phyloP scores from a whole-genome alignment of 495 filamentous ascomycete species.

The Astrocystis sublimbata region DNA sequence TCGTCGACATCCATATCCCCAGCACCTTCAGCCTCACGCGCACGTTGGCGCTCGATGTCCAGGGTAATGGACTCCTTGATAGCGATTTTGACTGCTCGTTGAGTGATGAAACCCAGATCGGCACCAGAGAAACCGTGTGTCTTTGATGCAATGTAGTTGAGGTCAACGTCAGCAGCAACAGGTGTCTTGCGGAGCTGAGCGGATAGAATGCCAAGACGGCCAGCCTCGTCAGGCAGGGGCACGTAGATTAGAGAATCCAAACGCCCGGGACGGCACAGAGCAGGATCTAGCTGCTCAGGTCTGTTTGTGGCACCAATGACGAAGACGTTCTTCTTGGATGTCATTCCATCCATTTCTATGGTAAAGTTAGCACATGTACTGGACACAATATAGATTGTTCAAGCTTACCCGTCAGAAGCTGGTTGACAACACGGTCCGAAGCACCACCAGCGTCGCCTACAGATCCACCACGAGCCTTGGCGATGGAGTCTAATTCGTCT shows the following conservation, averaged over 20 bases:
- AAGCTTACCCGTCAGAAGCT: slow-evolving; percentile 90
- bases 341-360: slow-evolving; percentile 98
- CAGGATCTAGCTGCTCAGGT: slow-evolving; percentile 96
- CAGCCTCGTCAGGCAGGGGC: slow-evolving; percentile 86
- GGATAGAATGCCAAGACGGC: slow-evolving; percentile 84
- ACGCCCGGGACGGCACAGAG: slow-evolving; percentile 96
- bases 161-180: slow-evolving; percentile 81
- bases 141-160: slow-evolving; percentile 90
- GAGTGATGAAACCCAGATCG: slow-evolving; percentile 97
- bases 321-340: slow-evolving; percentile 99
- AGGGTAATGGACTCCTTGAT: slow-evolving; percentile 94
- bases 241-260: slow-evolving; percentile 98
- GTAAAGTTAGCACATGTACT: slow-evolving; percentile 41
- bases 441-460: slow-evolving; percentile 96
- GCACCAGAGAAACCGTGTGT: slow-evolving; percentile 99
- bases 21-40: slow-evolving; percentile 81
- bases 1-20: slow-evolving; percentile 82
- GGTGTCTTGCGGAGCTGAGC: slow-evolving; percentile 99
- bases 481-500: slow-evolving; percentile 97
- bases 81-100: slow-evolving; percentile 97
- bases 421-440: slow-evolving; percentile 99
- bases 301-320: slow-evolving; percentile 99
- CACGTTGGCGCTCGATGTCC: slow-evolving; percentile 87
- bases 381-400: neutral
- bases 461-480: slow-evolving; percentile 98